phyloP scores from a whole-genome alignment of 257 asterid species.

The Solanum etuberosum region DNA sequence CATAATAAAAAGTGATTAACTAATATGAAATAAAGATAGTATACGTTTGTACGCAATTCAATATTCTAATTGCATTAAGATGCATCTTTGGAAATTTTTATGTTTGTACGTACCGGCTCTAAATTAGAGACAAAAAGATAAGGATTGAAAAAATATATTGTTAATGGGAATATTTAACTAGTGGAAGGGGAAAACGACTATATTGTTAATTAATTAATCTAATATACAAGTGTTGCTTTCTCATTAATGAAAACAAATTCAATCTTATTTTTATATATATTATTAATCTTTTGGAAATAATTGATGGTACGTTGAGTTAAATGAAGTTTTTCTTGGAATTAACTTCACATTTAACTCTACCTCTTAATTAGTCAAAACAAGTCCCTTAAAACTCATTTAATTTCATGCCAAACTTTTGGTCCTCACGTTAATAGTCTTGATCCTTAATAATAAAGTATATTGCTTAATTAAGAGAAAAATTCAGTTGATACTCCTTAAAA shows the following conservation, averaged over 20 bases:
- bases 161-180: background rate
- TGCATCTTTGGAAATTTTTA: background rate
- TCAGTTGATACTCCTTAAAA: background rate
- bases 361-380: background rate
- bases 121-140: background rate
- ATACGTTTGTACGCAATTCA: background rate
- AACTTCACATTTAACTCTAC: background rate
- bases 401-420: background rate
- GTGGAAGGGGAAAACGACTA: background rate
- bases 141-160: background rate
- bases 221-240: background rate
- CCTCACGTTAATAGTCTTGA: background rate
- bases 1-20: too few species aligned
- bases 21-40: too few species aligned
- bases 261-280: background rate
- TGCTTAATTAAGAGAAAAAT: background rate
- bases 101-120: background rate
- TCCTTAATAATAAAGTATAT: background rate
- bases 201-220: background rate
- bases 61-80: background rate
- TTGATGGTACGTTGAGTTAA: background rate
- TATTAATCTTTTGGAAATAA: background rate
- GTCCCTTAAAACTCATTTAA: background rate
- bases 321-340: background rate
- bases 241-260: background rate